These are phyloP conservation scores for Calvatia gigantea DNA, from an alignment of 768 basidiomycete genomes.

Conservation along the genomic window DNA sequence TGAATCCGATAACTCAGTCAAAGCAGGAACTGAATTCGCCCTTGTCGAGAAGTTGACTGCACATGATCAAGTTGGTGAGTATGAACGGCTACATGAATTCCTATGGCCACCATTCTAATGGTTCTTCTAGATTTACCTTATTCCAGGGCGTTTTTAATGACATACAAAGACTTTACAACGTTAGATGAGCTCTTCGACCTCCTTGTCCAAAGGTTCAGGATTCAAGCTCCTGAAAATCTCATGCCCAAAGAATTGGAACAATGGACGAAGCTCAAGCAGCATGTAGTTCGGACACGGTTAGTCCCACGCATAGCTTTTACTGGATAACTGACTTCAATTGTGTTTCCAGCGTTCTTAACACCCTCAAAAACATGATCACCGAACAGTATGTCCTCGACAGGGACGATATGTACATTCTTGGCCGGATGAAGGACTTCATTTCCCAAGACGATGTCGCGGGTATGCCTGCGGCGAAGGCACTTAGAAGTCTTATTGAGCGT, in stretches of 20 bases:
- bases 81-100: background rate
- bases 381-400: conserved; percentile 83
- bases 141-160: conserved; percentile 90
- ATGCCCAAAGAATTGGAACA: conserved; percentile 58
- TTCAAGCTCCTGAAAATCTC: conserved; percentile 69
- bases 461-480: conserved; percentile 69
- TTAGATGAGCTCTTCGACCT: conserved; percentile 79
- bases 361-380: conserved; percentile 83
- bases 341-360: conserved; percentile 74
- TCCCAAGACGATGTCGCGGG: conserved; percentile 59
- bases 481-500: conserved; percentile 73
- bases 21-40: conserved; percentile 83
- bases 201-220: conserved; percentile 76
- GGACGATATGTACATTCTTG: conserved; percentile 79
- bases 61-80: conserved; percentile 81
- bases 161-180: conserved; percentile 91
- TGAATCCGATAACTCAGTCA: conserved; percentile 78
- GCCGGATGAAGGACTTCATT: conserved; percentile 79
- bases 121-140: conserved; percentile 62
- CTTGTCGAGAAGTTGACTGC: conserved; percentile 88
- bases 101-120: background rate
- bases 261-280: conserved; percentile 85
- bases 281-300: conserved; percentile 83
- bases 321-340: background rate
- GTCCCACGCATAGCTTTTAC: conserved; percentile 22